Base-by-base conservation (phyloP, 2,329 filamentous ascomycete genomes). In the Aspergillus pseudonomiae region DNA sequence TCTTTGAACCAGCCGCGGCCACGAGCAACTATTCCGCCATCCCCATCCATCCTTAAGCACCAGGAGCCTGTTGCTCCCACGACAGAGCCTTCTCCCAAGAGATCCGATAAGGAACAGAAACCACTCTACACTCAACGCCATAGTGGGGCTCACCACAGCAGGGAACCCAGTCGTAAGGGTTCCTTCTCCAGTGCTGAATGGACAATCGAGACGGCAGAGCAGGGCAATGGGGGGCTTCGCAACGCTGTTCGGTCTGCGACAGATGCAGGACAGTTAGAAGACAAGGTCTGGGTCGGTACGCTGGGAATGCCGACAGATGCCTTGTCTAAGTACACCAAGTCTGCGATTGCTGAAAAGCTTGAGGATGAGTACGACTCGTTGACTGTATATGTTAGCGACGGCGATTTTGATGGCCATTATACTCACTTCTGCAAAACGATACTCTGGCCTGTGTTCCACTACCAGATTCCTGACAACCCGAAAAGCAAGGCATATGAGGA, bases 401-500 rank as follows among this genome's bases (percentile, higher is more conserved):
- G 91, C 74, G 94, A 98, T 78, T 93, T 97, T 74, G 91, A 97
- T 73, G 93, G 94, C 1, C 94, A 97, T 79, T 98, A 98, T 75
- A 88, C 90, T 14, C 94, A 97, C 79, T 98, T 95, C 76, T 97
- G 94, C 88, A 98, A 98, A 82, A 93, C 94, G 16, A 97, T 98
- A 61, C 84, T 98, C 7, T 98, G 94, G 94, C 94, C 94, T 1
- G 94, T 97, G 64, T 96, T 98, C 78, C 94, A 98, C 79, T 98
- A 98, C 77, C 94, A 97, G 78, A 96, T 98, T 64, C 95, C 94
- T 0, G 95, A 98, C 75, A 96, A 96, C 75, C 94, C 94, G 30
- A 97, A 97, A 84, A 97, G 93, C 87, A 98, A 98, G 78, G 94
- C 94, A 0, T 98, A 97, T 77, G 91, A 96, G 77, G 94, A 98